Evolutionary conservation across 176 grass and related monocot genomes (phyloP).

Genomic region (Urochloa ruziziensis): DNA sequence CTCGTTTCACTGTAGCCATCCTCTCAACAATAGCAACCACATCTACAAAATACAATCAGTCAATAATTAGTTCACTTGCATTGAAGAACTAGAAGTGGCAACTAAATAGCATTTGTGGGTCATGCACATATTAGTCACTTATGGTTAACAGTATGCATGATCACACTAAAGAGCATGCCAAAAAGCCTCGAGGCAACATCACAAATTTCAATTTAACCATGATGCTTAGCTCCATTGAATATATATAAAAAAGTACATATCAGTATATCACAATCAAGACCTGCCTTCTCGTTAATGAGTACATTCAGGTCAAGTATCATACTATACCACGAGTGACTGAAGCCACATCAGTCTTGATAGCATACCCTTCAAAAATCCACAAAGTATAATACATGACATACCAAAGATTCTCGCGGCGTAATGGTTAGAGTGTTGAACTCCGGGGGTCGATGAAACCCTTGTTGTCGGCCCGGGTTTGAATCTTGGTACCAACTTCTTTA

Average conservation of each 20-base stretch:
- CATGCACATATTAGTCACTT: background rate
- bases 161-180: background rate
- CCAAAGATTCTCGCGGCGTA: too few species aligned
- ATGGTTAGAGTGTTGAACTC: too few species aligned
- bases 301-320: background rate
- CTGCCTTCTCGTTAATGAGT: background rate
- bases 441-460: too few species aligned
- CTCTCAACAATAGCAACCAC: conserved; percentile 73
- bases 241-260: background rate
- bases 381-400: too few species aligned
- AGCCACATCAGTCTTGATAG: background rate
- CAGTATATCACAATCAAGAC: background rate
- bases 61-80: background rate
- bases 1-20: conserved; percentile 74
- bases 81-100: background rate
- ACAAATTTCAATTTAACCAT: background rate
- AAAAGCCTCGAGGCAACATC: background rate
- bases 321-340: background rate
- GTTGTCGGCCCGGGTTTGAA: too few species aligned
- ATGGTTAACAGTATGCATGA: background rate
- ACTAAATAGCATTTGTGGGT: background rate
- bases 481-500: too few species aligned
- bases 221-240: background rate
- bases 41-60: conserved; percentile 39
- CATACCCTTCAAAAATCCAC: background rate